Evolutionary conservation across 1,139 yeast genomes (phyloP).

Genomic region (Yamadazyma diddensiae): DNA sequence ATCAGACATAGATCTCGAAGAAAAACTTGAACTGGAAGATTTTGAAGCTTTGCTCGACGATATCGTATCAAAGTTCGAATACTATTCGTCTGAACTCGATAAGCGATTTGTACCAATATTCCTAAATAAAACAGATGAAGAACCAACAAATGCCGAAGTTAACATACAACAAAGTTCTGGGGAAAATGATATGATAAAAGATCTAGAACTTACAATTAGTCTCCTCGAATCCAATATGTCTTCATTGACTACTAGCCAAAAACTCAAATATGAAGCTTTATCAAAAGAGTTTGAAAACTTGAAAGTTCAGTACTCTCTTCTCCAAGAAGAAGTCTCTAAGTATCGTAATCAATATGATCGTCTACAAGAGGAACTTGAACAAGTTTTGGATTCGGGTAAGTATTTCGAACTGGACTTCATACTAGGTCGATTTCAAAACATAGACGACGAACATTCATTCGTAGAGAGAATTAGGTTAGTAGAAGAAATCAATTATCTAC

Average conservation of each 20-base stretch:
- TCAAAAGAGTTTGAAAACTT: slow-evolving; percentile 21
- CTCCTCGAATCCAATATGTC: slow-evolving; percentile 41
- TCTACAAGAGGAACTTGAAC: slow-evolving; percentile 9
- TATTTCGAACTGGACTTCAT: slow-evolving; percentile 11
- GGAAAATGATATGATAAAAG: slow-evolving; percentile 35
- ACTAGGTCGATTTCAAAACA: slow-evolving; percentile 17
- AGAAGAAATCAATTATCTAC: slow-evolving; percentile 35
- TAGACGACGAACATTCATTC: slow-evolving; percentile 27
- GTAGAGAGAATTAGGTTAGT: slow-evolving; percentile 29
- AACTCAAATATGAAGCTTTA: slow-evolving; percentile 17
- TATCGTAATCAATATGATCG: slow-evolving; percentile 7
- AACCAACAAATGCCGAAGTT: not conserved
- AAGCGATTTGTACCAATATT: not conserved
- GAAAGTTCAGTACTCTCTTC: slow-evolving; percentile 9
- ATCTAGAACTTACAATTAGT: slow-evolving; percentile 38
- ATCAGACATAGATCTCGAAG: too few relatives aligned
- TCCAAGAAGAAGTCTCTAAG: slow-evolving; percentile 7
- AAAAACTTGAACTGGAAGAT: too few relatives aligned
- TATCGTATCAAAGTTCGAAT: not conserved
- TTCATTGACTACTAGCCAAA: slow-evolving; percentile 24
- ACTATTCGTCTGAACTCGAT: slow-evolving; percentile 1
- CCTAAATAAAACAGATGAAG: not conserved
- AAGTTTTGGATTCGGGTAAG: slow-evolving; percentile 13
- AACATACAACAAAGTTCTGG: not conserved
- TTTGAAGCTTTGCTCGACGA: too few relatives aligned